phyloP scores from a whole-genome alignment of 2,329 filamentous ascomycete genomes.

The Colletotrichum higginsianum region DNA sequence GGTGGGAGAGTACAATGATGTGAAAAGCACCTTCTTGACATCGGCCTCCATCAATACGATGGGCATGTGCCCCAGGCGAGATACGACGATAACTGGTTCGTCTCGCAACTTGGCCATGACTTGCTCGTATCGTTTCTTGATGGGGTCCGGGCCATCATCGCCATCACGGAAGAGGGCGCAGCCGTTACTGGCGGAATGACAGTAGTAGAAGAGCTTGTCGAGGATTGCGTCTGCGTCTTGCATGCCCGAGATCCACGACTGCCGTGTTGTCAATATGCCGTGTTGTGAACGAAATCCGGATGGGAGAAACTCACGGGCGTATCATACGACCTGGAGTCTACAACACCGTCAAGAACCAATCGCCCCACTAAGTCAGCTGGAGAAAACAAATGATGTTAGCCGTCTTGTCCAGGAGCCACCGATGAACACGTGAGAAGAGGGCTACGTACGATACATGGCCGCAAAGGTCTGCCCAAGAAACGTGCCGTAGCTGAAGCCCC shows the following conservation, averaged over 20 bases:
- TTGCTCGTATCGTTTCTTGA: conserved; percentile 50
- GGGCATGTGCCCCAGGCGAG: conserved; percentile 49
- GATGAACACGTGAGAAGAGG: not conserved
- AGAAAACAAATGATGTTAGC: conserved; percentile 1
- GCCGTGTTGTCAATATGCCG: not conserved
- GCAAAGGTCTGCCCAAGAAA: conserved; percentile 55
- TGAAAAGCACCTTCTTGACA: conserved; percentile 55
- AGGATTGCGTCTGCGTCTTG: conserved; percentile 63
- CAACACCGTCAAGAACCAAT: conserved; percentile 51
- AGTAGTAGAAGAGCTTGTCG: conserved; percentile 62
- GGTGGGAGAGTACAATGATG: conserved; percentile 52
- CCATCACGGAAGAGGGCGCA: conserved; percentile 58
- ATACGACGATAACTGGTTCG: conserved; percentile 52
- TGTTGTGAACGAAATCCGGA: not conserved
- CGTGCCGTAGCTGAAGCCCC: conserved; percentile 57
- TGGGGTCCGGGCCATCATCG: conserved; percentile 45
- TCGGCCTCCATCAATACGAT: conserved; percentile 55
- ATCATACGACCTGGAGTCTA: conserved; percentile 54
- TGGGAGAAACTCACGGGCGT: conserved; percentile 39
- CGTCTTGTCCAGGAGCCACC: not conserved
- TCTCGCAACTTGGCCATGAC: conserved; percentile 52
- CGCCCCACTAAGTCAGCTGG: conserved; percentile 47
- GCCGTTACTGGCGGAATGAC: conserved; percentile 57
- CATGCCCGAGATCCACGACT: conserved; percentile 55
- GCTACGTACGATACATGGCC: conserved; percentile 52